Evolutionary conservation across 139 green algal species (phyloP).

Genomic region (Axilococcus clingmanii): DNA sequence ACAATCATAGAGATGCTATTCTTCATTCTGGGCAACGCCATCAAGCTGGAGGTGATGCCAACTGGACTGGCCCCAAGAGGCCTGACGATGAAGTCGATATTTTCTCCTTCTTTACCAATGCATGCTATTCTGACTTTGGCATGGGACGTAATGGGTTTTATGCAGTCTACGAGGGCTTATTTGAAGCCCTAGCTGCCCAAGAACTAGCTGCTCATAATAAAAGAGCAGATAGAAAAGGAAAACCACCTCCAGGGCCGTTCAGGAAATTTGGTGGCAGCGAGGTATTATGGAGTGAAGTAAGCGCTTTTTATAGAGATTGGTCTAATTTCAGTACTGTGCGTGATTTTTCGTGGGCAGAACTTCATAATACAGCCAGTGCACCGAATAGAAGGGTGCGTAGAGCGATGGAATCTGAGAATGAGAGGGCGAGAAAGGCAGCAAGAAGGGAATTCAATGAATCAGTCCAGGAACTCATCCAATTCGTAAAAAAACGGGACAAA

Average conservation of each 20-base stretch:
- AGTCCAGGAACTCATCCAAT: slow-evolving; percentile 76
- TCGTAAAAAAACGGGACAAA: slow-evolving; percentile 82
- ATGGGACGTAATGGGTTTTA: slow-evolving; percentile 83
- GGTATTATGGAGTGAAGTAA: slow-evolving; percentile 39
- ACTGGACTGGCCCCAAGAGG: slow-evolving; percentile 12
- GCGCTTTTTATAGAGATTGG: slow-evolving; percentile 81
- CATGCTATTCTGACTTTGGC: slow-evolving; percentile 72
- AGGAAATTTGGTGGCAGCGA: slow-evolving; percentile 23
- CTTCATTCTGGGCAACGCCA: slow-evolving; percentile 54
- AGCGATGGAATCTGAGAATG: slow-evolving; percentile 92
- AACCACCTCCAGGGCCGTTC: slow-evolving; percentile 1
- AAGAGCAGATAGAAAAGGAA: slow-evolving; percentile 2
- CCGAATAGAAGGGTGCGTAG: slow-evolving; percentile 72
- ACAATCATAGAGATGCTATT: slow-evolving; percentile 82
- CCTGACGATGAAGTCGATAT: slow-evolving; percentile 72
- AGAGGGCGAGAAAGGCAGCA: slow-evolving; percentile 75
- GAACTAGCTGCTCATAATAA: slow-evolving; percentile 40
- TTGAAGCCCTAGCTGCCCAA: slow-evolving; percentile 55
- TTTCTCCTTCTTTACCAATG: slow-evolving; percentile 68
- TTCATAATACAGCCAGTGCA: slow-evolving; percentile 64
- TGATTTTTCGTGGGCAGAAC: slow-evolving; percentile 80
- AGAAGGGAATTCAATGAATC: slow-evolving; percentile 85
- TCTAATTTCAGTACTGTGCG: slow-evolving; percentile 62
- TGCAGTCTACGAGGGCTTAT: slow-evolving; percentile 72
- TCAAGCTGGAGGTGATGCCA: slow-evolving; percentile 50